Conservation (phyloP, 176 grass and related monocot genomes). For the Luzula sylvatica region DNA sequence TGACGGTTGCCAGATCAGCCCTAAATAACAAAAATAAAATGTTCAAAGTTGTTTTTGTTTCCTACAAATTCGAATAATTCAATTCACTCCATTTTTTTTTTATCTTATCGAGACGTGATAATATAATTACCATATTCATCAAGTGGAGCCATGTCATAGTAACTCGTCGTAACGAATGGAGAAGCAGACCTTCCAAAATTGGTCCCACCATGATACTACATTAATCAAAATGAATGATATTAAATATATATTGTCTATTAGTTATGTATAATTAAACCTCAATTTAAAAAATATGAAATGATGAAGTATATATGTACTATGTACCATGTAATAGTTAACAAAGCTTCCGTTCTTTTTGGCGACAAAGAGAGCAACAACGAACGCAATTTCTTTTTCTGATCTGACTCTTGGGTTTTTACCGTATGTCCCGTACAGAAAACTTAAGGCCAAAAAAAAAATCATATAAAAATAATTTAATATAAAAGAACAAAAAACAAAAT, state of each 20-base stretch:
- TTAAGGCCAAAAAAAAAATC: conserved; percentile 6
- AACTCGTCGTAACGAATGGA: conserved; percentile 73
- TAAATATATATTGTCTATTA: too few species aligned
- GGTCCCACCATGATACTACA: conserved; percentile 89
- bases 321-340: conserved; percentile 99
- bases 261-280: too few species aligned
- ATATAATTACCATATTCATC: conserved; percentile 78
- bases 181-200: conserved; percentile 86
- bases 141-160: conserved; percentile 88
- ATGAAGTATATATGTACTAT: background rate
- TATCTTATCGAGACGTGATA: background rate
- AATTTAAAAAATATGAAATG: conserved; percentile 1
- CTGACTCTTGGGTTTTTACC: conserved; percentile 56
- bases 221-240: background rate
- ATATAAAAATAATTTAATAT: conserved; percentile 12
- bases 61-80: background rate
- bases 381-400: conserved; percentile 58
- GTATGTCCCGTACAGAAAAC: conserved; percentile 22
- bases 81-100: background rate
- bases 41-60: background rate
- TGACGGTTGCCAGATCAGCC: conserved; percentile 77
- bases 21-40: conserved; percentile 19
- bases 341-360: conserved; percentile 77
- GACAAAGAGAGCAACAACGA: conserved; percentile 61
- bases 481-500: background rate